phyloP scores from a whole-genome alignment of 345 rosid species.

The Bruguiera parviflora region DNA sequence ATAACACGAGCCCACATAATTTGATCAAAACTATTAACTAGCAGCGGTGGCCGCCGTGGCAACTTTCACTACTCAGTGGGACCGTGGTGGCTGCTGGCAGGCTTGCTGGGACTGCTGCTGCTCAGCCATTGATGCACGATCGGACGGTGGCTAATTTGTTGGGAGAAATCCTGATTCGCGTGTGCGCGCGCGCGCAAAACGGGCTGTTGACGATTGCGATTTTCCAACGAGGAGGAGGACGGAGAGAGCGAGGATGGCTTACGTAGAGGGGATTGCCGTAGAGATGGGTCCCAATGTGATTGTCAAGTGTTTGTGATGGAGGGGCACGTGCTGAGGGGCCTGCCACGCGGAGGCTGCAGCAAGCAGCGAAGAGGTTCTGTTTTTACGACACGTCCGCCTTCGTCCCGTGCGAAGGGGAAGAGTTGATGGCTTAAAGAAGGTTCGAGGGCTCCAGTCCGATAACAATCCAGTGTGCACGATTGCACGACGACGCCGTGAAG shows the following conservation, averaged over 20 bases:
- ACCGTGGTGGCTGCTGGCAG: conserved; percentile 26
- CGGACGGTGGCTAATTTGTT: not conserved
- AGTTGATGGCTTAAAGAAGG: no score
- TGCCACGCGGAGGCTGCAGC: conserved; percentile 54
- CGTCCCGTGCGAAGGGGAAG: conserved; percentile 7
- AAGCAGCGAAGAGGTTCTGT: conserved; percentile 17
- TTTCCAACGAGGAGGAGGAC: not conserved
- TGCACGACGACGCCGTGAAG: no score
- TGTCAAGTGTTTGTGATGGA: conserved; percentile 26
- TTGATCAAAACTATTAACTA: no score
- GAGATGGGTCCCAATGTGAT: not conserved
- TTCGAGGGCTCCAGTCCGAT: no score
- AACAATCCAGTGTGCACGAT: no score
- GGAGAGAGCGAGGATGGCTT: not conserved
- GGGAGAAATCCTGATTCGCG: not conserved
- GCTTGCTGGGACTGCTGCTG: conserved; percentile 11
- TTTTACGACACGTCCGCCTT: conserved; percentile 39
- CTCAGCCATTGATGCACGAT: conserved; percentile 43
- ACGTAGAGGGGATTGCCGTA: conserved; percentile 7
- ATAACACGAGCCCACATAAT: no score
- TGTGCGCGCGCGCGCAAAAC: not conserved
- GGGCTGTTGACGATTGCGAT: not conserved
- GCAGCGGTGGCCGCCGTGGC: conserved; percentile 72
- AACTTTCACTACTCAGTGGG: conserved; percentile 70
- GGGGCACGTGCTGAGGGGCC: conserved; percentile 42